These are phyloP conservation scores for Xylaria sp. DNA, from an alignment of 2,329 filamentous ascomycete genomes.

Conservation along the genomic window DNA sequence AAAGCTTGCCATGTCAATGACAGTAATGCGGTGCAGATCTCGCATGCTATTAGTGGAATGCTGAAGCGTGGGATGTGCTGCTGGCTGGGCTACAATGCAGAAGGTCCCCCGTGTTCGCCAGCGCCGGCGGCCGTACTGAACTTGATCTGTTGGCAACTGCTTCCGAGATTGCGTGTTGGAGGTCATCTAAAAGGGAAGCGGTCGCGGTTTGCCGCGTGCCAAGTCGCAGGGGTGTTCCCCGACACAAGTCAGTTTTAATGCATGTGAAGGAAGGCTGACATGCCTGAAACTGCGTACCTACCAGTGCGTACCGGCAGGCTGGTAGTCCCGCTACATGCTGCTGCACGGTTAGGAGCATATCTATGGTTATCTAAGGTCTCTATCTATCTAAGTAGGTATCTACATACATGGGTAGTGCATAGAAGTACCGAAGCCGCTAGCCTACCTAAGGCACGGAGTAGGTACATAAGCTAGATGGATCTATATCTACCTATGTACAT, in stretches of 20 bases:
- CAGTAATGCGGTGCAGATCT: conserved; percentile 1
- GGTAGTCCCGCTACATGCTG: too few relatives aligned
- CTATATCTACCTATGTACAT: too few relatives aligned
- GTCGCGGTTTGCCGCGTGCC: conserved; percentile 19
- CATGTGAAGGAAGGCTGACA: conserved; percentile 21
- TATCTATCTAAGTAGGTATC: too few relatives aligned
- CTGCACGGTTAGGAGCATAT: too few relatives aligned
- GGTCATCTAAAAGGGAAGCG: conserved; percentile 14
- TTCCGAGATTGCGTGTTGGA: not conserved
- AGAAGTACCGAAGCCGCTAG: too few relatives aligned
- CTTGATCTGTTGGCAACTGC: not conserved
- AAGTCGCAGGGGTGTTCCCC: conserved; percentile 18
- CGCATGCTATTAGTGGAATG: conserved; percentile 6
- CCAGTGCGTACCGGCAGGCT: too few relatives aligned
- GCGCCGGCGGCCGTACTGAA: not conserved
- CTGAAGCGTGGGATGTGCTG: not conserved
- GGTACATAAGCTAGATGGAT: too few relatives aligned
- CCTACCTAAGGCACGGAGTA: too few relatives aligned
- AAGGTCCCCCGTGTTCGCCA: not conserved
- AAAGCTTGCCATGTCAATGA: conserved; percentile 13
- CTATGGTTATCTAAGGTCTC: too few relatives aligned
- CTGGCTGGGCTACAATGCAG: not conserved
- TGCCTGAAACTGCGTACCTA: too few relatives aligned
- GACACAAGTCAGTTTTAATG: conserved; percentile 6
- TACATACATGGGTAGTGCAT: too few relatives aligned